A percentile compares a stretch with the other conserved stretches of the same genome.
These are phyloP conservation scores for Apiospora rasikravindrae DNA, from an alignment of 2,329 filamentous ascomycete species.

Conservation along the genomic window DNA sequence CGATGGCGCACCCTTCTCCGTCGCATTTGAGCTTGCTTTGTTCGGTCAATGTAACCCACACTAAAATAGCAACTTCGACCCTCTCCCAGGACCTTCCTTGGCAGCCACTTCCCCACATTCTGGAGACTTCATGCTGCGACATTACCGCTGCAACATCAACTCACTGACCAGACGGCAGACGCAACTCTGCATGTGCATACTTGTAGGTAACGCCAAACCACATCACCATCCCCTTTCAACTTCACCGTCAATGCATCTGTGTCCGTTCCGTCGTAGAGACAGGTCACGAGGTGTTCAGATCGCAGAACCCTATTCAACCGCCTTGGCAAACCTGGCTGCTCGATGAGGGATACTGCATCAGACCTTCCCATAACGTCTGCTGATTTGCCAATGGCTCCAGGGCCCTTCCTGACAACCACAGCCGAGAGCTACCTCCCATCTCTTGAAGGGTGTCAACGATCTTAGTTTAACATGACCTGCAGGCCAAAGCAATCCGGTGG, in stretches of 20 bases:
- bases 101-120: constrained; percentile 11
- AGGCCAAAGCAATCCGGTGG: constrained; percentile 1
- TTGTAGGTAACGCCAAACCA: neutral
- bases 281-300: constrained; percentile 3
- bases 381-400: neutral
- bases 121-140: neutral
- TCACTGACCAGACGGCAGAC: neutral
- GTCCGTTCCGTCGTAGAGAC: neutral
- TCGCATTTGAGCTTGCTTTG: neutral
- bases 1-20: neutral
- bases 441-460: constrained; percentile 7
- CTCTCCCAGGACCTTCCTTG: neutral
- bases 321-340: neutral
- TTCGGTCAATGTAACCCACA: neutral
- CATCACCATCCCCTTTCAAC: neutral
- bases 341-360: neutral
- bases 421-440: neutral
- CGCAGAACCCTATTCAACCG: constrained; percentile 10
- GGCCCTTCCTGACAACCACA: neutral
- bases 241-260: neutral
- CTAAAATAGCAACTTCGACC: neutral
- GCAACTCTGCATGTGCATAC: neutral
- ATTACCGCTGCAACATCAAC: neutral
- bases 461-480: constrained; percentile 6
- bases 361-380: neutral